Conservation (phyloP, 2,329 filamentous ascomycete species). For the Monosporascus sp. region DNA sequence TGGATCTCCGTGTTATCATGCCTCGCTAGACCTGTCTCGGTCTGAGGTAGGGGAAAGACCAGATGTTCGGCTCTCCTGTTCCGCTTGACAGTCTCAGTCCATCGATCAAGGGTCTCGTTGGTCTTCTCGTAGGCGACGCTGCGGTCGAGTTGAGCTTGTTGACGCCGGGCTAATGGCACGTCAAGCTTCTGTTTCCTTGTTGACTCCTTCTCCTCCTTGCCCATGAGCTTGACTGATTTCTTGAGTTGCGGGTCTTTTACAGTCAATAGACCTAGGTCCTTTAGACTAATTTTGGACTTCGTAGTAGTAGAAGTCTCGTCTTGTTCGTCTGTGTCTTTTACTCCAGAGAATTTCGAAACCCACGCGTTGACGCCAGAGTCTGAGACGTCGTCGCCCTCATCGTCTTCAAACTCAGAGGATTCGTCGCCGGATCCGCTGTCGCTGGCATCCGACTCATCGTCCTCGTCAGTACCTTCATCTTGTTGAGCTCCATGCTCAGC, state of each 20-base stretch:
- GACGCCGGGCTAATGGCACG: constrained; percentile 76
- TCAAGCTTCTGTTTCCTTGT: constrained; percentile 66
- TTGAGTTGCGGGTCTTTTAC: constrained; percentile 72
- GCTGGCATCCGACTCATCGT: constrained; percentile 39
- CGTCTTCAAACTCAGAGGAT: constrained; percentile 39
- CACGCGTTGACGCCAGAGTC: constrained; percentile 42
- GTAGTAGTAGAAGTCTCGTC: constrained; percentile 45
- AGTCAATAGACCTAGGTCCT: constrained; percentile 67
- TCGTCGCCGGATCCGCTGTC: constrained; percentile 36
- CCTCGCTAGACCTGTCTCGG: constrained; percentile 54
- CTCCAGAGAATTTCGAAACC: constrained; percentile 62
- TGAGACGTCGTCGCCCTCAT: constrained; percentile 44
- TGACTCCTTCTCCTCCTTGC: constrained; percentile 51
- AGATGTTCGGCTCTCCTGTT: constrained; percentile 90
- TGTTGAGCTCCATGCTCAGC: constrained; percentile 45
- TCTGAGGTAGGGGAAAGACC: constrained; percentile 77
- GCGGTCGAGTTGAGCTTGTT: constrained; percentile 82
- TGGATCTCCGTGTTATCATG: constrained; percentile 59
- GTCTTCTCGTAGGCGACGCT: constrained; percentile 82
- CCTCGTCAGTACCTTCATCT: constrained; percentile 39
- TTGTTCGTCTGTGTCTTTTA: constrained; percentile 53
- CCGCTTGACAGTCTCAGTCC: constrained; percentile 92
- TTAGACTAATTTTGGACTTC: constrained; percentile 66
- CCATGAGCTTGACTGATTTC: constrained; percentile 72
- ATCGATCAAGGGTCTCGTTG: constrained; percentile 83